Base-by-base conservation (phyloP, 108 stramenopile species). In the Nitzschia sp. region DNA sequence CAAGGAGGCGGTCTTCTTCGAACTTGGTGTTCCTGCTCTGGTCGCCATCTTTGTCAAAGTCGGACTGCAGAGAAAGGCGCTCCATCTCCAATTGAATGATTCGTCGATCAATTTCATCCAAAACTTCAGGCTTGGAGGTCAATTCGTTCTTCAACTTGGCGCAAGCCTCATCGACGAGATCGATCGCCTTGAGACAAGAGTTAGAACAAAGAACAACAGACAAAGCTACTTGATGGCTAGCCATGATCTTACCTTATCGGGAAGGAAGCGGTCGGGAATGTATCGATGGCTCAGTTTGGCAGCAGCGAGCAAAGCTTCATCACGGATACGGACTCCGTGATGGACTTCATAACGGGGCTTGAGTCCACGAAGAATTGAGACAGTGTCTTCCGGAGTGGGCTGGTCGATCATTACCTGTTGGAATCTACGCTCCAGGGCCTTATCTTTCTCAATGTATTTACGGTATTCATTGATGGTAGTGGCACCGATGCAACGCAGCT, bases 391-490 rank as follows among this genome's bases (percentile, higher is more conserved):
- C 15, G 97, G 95, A 34, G 79, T 84, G 42, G 99, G 99, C 76
- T 99, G 95, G 46, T 86, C 83, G 55, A 98, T 93, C 66, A 89
- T 81, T 11, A 99, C 99, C 70, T 99, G 96, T 78, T 99, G 99
- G 75, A 99, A 99, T 23, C 99, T 87, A 28, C 99, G 92, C 73
- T 98, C 98, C 36, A 99, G 76, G 3, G 99, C 99, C 65, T 98
- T 97, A 66, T 98, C 99, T 71, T 98, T 96, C 80, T 98, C 97
- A 63, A 99, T 96, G 74, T 96, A 91, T 70, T 96, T 82, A 57
- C 96, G 92, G 82, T 98, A 99, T 69, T 99, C 99, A 23, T 95
- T 92, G 26, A 97, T 79, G 1, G 99, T 99, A 28, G 98, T 99
- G 27, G 99, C 98, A 49, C 99, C 98, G 72, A 99, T 97, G 74